These are phyloP conservation scores for Microbotryum scabiosae DNA, from an alignment of 1,284 basidiomycete species.

Conservation along the genomic window DNA sequence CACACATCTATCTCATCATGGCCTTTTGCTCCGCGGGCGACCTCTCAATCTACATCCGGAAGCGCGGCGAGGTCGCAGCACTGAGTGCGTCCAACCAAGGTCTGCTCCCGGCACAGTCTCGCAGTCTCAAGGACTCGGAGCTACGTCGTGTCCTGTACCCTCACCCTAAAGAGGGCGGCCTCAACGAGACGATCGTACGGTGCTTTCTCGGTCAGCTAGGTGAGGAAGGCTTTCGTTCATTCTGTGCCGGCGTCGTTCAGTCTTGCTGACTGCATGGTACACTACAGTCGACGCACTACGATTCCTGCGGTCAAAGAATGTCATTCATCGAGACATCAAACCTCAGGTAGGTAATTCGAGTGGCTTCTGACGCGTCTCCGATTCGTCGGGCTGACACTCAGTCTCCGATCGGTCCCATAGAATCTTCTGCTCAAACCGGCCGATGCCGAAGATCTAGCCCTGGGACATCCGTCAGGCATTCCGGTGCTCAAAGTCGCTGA, in stretches of 20 bases:
- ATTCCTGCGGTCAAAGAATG: slow-evolving; percentile 77
- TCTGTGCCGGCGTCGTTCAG: neutral
- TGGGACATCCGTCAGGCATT: slow-evolving; percentile 82
- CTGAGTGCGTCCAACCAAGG: slow-evolving; percentile 59
- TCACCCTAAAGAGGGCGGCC: slow-evolving; percentile 80
- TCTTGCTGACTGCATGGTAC: neutral
- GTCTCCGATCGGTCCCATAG: slow-evolving; percentile 41
- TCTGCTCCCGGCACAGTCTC: slow-evolving; percentile 42
- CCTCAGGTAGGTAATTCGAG: slow-evolving; percentile 57
- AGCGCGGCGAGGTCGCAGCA: slow-evolving; percentile 73
- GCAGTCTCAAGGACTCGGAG: slow-evolving; percentile 13
- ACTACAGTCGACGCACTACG: slow-evolving; percentile 74
- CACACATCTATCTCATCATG: slow-evolving; percentile 96
- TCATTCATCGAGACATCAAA: slow-evolving; percentile 96
- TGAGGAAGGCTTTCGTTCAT: slow-evolving; percentile 38
- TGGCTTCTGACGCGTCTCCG: neutral
- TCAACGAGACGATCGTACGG: slow-evolving; percentile 82
- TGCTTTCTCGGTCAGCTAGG: slow-evolving; percentile 89
- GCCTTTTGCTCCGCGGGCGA: slow-evolving; percentile 94
- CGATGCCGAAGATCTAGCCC: slow-evolving; percentile 62
- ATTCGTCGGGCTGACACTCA: neutral
- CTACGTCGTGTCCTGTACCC: slow-evolving; percentile 56
- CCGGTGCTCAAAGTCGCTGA: slow-evolving; percentile 95
- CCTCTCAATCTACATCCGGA: slow-evolving; percentile 91
- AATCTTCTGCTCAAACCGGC: slow-evolving; percentile 85